Percentiles rank a stretch among this genome's conserved stretches.
Evolutionary conservation across 305 asterid species (phyloP).

Genomic region (Caryopteris hybrid): DNA sequence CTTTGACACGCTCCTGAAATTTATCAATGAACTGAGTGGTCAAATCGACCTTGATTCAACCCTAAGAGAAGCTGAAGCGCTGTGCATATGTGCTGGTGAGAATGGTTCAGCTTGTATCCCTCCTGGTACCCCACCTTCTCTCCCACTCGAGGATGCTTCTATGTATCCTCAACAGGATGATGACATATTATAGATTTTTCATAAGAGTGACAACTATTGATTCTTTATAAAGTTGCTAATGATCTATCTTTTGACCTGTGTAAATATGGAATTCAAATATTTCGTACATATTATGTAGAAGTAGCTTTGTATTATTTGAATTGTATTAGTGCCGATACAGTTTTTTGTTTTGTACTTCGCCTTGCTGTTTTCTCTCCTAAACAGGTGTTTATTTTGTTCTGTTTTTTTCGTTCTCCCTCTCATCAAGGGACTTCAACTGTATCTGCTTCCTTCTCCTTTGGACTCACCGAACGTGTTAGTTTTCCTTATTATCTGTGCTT

Average conservation of each 20-base stretch:
- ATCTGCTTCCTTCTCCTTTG: no score
- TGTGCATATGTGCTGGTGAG: slow-evolving; percentile 94
- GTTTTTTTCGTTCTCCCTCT: no score
- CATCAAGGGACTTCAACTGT: no score
- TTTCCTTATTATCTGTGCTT: no score
- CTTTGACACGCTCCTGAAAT: slow-evolving; percentile 90
- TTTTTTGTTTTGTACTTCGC: no score
- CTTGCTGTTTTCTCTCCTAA: no score
- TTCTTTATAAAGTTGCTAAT: neutral
- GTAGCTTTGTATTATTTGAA: neutral
- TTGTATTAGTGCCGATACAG: neutral
- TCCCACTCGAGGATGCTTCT: slow-evolving; percentile 66
- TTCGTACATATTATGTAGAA: neutral
- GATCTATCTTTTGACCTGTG: slow-evolving; percentile 1
- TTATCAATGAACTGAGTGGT: slow-evolving; percentile 89
- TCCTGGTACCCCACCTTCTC: slow-evolving; percentile 97
- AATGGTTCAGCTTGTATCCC: slow-evolving; percentile 87
- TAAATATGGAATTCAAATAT: slow-evolving; percentile 12
- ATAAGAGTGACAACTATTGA: neutral
- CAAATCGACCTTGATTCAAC: slow-evolving; percentile 71
- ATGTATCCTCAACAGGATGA: slow-evolving; percentile 73
- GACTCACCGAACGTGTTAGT: no score
- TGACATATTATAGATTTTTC: slow-evolving; percentile 49
- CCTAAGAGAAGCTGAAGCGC: slow-evolving; percentile 93
- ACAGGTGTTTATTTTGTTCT: no score